These are phyloP conservation scores for Xanthoparmelia taractica DNA, from an alignment of 495 filamentous ascomycete species.

Conservation along the genomic window DNA sequence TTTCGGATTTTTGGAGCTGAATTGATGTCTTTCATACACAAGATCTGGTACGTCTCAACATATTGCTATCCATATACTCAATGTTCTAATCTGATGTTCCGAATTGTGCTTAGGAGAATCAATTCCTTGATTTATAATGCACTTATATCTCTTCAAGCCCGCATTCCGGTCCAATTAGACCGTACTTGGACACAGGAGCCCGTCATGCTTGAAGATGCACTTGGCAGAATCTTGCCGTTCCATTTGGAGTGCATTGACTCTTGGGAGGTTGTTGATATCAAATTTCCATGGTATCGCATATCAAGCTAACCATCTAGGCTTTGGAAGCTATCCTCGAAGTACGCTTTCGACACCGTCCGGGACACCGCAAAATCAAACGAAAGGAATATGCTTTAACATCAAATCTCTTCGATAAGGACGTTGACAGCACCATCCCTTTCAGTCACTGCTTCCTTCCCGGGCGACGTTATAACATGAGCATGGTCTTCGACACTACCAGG, in stretches of 20 bases:
- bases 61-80: background rate
- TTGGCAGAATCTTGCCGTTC: constrained; percentile 10
- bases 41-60: background rate
- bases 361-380: background rate
- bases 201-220: constrained; percentile 13
- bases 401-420: background rate
- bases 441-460: background rate
- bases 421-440: background rate
- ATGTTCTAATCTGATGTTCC: background rate
- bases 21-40: background rate
- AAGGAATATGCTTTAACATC: background rate
- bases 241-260: constrained; percentile 16
- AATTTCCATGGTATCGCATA: no score
- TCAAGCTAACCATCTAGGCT: background rate
- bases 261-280: constrained; percentile 12
- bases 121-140: constrained; percentile 13
- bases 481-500: background rate
- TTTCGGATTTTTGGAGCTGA: constrained; percentile 2
- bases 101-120: background rate
- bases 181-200: constrained; percentile 11
- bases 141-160: constrained; percentile 3
- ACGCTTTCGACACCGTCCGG: background rate
- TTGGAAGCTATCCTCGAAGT: background rate
- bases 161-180: constrained; percentile 2
- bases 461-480: background rate